Percentiles rank a stretch among this genome's conserved stretches.
phyloP scores from a whole-genome alignment of 805 yeast genomes.

The Candida maesae region DNA sequence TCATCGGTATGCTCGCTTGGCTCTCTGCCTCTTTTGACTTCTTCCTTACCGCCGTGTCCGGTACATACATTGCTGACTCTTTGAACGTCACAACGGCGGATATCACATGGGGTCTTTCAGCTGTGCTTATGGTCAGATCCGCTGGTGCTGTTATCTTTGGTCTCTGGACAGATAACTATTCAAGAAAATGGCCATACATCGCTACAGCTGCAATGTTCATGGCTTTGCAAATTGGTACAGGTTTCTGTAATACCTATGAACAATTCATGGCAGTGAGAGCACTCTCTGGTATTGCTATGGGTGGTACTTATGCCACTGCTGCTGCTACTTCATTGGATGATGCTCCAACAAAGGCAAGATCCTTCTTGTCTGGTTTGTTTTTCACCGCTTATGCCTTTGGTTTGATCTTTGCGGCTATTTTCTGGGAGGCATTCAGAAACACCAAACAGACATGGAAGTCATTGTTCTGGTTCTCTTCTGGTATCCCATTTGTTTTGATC shows the following conservation, averaged over 20 bases:
- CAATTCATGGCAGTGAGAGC: slow-evolving; percentile 64
- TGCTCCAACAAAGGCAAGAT: slow-evolving; percentile 57
- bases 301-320: slow-evolving; percentile 44
- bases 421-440: slow-evolving; percentile 56
- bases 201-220: slow-evolving; percentile 47
- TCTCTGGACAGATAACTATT: slow-evolving; percentile 54
- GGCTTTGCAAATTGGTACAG: slow-evolving; percentile 61
- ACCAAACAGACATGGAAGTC: slow-evolving; percentile 60
- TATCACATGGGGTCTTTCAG: slow-evolving; percentile 71
- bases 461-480: slow-evolving; percentile 69
- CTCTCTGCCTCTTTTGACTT: slow-evolving; percentile 72
- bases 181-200: slow-evolving; percentile 68
- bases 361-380: slow-evolving; percentile 58
- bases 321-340: slow-evolving; percentile 54
- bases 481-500: slow-evolving; percentile 55
- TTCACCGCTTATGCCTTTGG: slow-evolving; percentile 63
- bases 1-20: slow-evolving; percentile 63
- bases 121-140: slow-evolving; percentile 68
- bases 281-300: slow-evolving; percentile 55
- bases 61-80: slow-evolving; percentile 46
- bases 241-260: slow-evolving; percentile 51
- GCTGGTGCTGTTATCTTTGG: slow-evolving; percentile 72
- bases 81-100: slow-evolving; percentile 43
- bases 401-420: slow-evolving; percentile 57
- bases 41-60: slow-evolving; percentile 59